Evolutionary conservation across 805 yeast species (phyloP), one percentile per base, ranked within the genome.

Genomic region (Yarrowia sp.): DNA sequence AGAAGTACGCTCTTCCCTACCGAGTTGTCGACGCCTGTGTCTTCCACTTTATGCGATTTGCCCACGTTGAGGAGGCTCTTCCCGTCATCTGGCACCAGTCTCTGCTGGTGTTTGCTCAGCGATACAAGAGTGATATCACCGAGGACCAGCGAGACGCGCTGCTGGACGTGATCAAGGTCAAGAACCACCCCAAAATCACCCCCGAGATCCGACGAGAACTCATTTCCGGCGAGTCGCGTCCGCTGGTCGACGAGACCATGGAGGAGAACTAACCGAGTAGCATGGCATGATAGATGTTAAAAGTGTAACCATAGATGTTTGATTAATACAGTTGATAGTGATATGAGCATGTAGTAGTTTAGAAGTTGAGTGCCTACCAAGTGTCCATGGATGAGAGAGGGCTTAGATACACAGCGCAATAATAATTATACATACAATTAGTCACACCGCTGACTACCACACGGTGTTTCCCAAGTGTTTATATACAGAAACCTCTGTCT

Each of bases 51-150:
- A 88, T 93, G 89, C 83, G 91, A 71, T 95, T 95, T 77, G 67
- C 70, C 48, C 65, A 65, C 41, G 47, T 61, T 13, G 70, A 72
- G 58, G 86, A 88, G 31, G 83, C 83, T 58, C 81, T 95, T 73
- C 98, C 99, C 8, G 89, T 95, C 15, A 93, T 93, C 41, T 95
- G 99, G 98, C 98, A 96, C 75, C 96, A 93, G 75, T 93, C 98
- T 1, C 89, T 95, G 73, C 81, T 95, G 65, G 88, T 95, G 1
- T 95, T 95, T 79, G 96, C 98, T 39, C 98, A 92, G 78, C 83
- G 97, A 69, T 95, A 95, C 75, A 95, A 93, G 76, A 93, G 95
- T 74, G 99, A 95, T 80, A 90, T 95, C 66, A 95, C 99, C n/a
- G 97, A 91, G 71, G 99, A 95, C 74, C 99, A 95, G 80, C 84